Evolutionary conservation across 2,329 filamentous ascomycete genomes (phyloP), one percentile per base, ranked within the genome.

Genomic region (Teratosphaeria destructans): DNA sequence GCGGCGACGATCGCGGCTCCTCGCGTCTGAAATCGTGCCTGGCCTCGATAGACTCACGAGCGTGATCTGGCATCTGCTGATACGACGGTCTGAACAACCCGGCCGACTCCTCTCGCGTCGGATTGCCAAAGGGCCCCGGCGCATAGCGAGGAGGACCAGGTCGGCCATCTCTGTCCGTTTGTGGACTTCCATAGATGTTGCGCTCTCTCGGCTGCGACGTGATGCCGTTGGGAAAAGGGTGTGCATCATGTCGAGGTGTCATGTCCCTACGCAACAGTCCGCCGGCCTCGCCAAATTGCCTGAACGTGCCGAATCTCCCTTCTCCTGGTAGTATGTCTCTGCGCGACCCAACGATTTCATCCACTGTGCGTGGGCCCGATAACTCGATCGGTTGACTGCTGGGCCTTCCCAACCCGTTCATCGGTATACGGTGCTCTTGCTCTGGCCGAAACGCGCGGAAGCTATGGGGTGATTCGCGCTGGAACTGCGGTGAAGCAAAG

Each of bases 371-470:
- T 14, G 59, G 59, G 12, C 59, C 57, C 12, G 60, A 57, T 4
- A 59, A 62, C 52, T 71, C 66, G 19, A 64, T 59, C n/a, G 72
- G 72, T 61, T 74, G 71, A 60, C 72, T 73, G 54, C 62, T 74
- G 3, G 72, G 72, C 37, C 72, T 66, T 16, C 64, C 65, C 14
- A 64, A 62, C 26, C 66, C 68, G 55, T 68, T 68, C 37, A 61
- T 16, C 37, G 62, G 59, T 53, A 64, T 61, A 19, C 63, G 47
- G 26, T 63, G 62, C 58, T 70, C 67, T 52, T 62, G 64, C 14
- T 62, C 61, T 16, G 63, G 61, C 53, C 65, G 66, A 52, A 69
- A 71, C 2, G 68, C 66, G 29, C 69, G 64, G 59, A 72, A 71
- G 55, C 66, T 66, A 56, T 71, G 68, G 52, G 64, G 62, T 27